Percentiles rank a stretch among this genome's conserved stretches.
Evolutionary conservation across 495 filamentous ascomycete genomes (phyloP).

Genomic region (Penicillium riverlandense): DNA sequence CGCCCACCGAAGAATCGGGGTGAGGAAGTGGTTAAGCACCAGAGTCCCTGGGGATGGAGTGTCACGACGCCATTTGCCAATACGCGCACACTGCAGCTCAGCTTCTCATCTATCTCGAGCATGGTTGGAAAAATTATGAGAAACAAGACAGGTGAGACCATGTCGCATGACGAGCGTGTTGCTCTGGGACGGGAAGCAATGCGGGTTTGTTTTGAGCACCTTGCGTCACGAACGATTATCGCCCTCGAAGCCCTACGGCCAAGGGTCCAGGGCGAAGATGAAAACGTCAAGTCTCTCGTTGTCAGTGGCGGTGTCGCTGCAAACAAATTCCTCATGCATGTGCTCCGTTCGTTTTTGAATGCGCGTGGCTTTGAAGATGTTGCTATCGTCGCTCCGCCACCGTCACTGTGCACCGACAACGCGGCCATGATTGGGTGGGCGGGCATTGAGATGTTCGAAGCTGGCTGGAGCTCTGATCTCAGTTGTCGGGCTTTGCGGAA

Average conservation of each 20-base stretch:
- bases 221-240: slow-evolving; percentile 63
- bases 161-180: slow-evolving; percentile 43
- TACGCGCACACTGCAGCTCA: slow-evolving; percentile 47
- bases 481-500: slow-evolving; percentile 53
- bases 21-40: slow-evolving; percentile 40
- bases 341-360: slow-evolving; percentile 57
- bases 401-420: slow-evolving; percentile 80
- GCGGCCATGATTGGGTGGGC: slow-evolving; percentile 99
- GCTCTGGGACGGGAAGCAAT: slow-evolving; percentile 63
- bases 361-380: slow-evolving; percentile 55
- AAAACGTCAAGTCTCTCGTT: slow-evolving; percentile 55
- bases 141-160: slow-evolving; percentile 11
- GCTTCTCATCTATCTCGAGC: slow-evolving; percentile 58
- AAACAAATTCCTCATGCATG: slow-evolving; percentile 65
- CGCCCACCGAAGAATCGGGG: slow-evolving; percentile 42
- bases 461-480: slow-evolving; percentile 59
- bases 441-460: slow-evolving; percentile 84
- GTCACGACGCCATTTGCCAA: slow-evolving; percentile 49
- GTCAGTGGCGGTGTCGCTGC: slow-evolving; percentile 85
- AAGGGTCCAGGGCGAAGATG: slow-evolving; percentile 11
- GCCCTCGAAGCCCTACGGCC: slow-evolving; percentile 44
- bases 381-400: slow-evolving; percentile 64
- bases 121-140: slow-evolving; percentile 43
- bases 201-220: slow-evolving; percentile 82
- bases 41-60: slow-evolving; percentile 48